Conservation (phyloP, 2,329 filamentous ascomycete genomes). For the Graphilbum ipis-grandicollis region DNA sequence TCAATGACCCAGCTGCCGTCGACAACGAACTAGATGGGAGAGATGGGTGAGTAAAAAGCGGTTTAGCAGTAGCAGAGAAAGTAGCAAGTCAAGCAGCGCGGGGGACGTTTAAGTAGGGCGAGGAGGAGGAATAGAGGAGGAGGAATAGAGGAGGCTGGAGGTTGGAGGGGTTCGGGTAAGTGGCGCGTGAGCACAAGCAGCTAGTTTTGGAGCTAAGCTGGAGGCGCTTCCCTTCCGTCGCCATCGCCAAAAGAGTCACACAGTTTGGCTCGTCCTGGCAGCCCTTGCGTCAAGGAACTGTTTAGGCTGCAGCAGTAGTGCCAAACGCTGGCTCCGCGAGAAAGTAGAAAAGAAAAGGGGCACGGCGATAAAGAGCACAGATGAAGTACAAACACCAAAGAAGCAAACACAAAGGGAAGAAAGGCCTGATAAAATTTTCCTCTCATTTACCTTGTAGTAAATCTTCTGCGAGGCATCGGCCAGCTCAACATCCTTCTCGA, state of each 20-base stretch:
- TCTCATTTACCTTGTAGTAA: slow-evolving; percentile 74
- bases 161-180: too few species aligned
- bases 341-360: neutral
- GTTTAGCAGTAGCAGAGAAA: neutral
- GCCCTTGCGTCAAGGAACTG: too few species aligned
- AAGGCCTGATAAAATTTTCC: neutral
- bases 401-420: neutral
- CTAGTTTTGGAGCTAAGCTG: neutral
- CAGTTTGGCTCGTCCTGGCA: too few species aligned
- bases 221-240: too few species aligned
- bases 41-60: slow-evolving; percentile 1
- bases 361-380: neutral
- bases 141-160: too few species aligned
- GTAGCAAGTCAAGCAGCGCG: neutral
- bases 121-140: neutral
- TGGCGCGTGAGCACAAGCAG: too few species aligned
- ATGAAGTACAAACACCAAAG: neutral
- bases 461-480: slow-evolving; percentile 53
- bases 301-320: too few species aligned
- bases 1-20: slow-evolving; percentile 84
- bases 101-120: too few species aligned
- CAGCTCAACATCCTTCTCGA: slow-evolving; percentile 68
- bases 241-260: too few species aligned
- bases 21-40: slow-evolving; percentile 61
- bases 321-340: too few species aligned